These are phyloP conservation scores for Rhododendron mucronatum DNA, from an alignment of 148 eudicot genomes.

Conservation along the genomic window DNA sequence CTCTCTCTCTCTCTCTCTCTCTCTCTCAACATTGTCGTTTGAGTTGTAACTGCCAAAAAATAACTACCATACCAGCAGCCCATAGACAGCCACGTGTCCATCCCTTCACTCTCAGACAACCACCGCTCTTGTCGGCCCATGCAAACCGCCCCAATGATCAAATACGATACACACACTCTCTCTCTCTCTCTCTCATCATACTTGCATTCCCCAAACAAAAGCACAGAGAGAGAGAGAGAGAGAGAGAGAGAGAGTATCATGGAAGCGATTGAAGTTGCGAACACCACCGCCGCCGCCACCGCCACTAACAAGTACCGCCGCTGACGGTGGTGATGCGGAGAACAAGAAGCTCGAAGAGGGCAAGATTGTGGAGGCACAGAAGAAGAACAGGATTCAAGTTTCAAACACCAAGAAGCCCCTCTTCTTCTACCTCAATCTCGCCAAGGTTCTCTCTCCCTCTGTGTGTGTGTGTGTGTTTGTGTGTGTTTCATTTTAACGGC, in stretches of 20 bases:
- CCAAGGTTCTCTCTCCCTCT: constrained; percentile 21
- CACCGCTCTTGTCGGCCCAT: not conserved
- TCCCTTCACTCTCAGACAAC: not conserved
- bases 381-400: constrained; percentile 46
- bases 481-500: too few relatives aligned
- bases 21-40: not conserved
- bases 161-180: not conserved
- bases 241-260: constrained; percentile 6
- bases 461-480: too few relatives aligned
- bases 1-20: too few relatives aligned
- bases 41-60: constrained; percentile 1
- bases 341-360: not conserved
- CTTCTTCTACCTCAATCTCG: constrained; percentile 48
- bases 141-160: not conserved
- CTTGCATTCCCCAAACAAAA: not conserved
- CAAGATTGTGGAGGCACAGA: constrained; percentile 7
- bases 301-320: not conserved
- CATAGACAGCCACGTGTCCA: constrained; percentile 4
- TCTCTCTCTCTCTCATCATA: not conserved
- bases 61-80: not conserved
- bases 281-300: not conserved
- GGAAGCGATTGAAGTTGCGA: constrained; percentile 7
- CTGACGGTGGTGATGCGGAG: not conserved
- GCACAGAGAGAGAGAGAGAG: constrained; percentile 1
- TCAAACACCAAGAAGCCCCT: constrained; percentile 45